These are phyloP conservation scores for Nakazawaea sp. DNA, from an alignment of 805 yeast species.

Conservation along the genomic window DNA sequence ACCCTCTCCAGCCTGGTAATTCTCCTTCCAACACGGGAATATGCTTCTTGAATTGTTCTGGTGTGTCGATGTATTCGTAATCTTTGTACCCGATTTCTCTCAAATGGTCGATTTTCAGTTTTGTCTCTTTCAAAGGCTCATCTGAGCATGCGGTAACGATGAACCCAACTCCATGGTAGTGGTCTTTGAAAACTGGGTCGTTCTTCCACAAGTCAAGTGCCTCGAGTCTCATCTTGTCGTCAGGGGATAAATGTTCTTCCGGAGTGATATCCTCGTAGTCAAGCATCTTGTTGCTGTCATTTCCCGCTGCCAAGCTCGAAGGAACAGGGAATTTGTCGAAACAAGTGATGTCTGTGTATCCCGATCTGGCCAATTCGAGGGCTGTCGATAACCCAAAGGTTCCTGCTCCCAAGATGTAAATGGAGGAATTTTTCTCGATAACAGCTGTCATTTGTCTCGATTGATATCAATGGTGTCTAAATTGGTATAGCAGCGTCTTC, in stretches of 20 bases:
- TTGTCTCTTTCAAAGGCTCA: slow-evolving; percentile 10
- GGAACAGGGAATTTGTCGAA: slow-evolving; percentile 25
- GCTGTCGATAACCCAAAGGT: slow-evolving; percentile 32
- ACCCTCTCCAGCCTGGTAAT: slow-evolving; percentile 11
- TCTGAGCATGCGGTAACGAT: slow-evolving; percentile 15
- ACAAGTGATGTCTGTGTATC: slow-evolving; percentile 18
- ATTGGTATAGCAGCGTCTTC: no score
- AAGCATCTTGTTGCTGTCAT: slow-evolving; percentile 29
- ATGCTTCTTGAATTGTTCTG: slow-evolving; percentile 7
- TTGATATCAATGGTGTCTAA: not conserved
- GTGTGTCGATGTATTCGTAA: slow-evolving; percentile 11
- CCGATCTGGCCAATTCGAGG: slow-evolving; percentile 22
- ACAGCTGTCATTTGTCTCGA: not conserved
- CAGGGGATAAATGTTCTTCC: slow-evolving; percentile 4
- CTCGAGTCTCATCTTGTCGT: slow-evolving; percentile 19
- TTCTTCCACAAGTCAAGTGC: slow-evolving; percentile 21
- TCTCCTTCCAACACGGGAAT: slow-evolving; percentile 12
- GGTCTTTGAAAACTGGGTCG: slow-evolving; percentile 21
- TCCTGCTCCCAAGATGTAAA: slow-evolving; percentile 30
- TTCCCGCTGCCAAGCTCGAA: slow-evolving; percentile 27
- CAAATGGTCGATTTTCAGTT: slow-evolving; percentile 6
- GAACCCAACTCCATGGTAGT: slow-evolving; percentile 21
- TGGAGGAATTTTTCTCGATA: slow-evolving; percentile 6
- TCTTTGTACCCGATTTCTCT: slow-evolving; percentile 1
- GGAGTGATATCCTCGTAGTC: slow-evolving; percentile 16